A percentile compares a stretch with the other conserved stretches of the same genome.
phyloP scores from a whole-genome alignment of 2,329 filamentous ascomycete species.

The Ramularia endophylla region DNA sequence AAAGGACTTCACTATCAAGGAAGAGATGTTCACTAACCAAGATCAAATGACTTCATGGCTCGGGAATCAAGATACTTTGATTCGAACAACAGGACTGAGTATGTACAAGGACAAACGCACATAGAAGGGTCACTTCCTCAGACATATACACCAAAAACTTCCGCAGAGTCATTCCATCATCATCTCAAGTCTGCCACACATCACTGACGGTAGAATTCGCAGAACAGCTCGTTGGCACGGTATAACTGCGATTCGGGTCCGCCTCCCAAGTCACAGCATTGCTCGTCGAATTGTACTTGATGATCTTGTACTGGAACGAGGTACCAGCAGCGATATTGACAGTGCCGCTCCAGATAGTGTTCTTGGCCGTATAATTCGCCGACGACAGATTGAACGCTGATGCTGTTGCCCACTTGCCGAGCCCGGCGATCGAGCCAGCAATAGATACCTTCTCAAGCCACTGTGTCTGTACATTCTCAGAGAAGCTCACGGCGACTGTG shows the following conservation, averaged over 20 bases:
- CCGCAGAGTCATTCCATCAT: too few relatives aligned
- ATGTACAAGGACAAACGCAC: too few relatives aligned
- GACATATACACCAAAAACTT: too few relatives aligned
- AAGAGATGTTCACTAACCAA: too few relatives aligned
- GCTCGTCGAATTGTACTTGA: constrained; percentile 49
- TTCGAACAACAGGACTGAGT: too few relatives aligned
- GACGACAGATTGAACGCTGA: constrained; percentile 54
- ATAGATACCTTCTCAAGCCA: constrained; percentile 62
- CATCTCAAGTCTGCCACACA: constrained; percentile 34
- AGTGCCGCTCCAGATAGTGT: constrained; percentile 57
- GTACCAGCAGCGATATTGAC: constrained; percentile 52
- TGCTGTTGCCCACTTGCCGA: constrained; percentile 55
- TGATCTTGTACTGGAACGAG: constrained; percentile 54
- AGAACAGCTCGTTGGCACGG: constrained; percentile 35
- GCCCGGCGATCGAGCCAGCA: constrained; percentile 50
- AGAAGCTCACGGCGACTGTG: too few relatives aligned
- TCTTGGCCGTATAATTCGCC: constrained; percentile 50
- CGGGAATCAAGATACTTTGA: too few relatives aligned
- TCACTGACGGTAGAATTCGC: constrained; percentile 31
- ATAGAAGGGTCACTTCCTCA: too few relatives aligned
- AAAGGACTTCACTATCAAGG: too few relatives aligned
- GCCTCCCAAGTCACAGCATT: constrained; percentile 59
- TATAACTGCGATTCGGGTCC: constrained; percentile 45
- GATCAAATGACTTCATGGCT: too few relatives aligned
- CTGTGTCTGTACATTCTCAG: constrained; percentile 50